A percentile compares a stretch with the other conserved stretches of the same genome.
phyloP scores from a whole-genome alignment of 768 basidiomycete genomes.

The Trametes elegans region DNA sequence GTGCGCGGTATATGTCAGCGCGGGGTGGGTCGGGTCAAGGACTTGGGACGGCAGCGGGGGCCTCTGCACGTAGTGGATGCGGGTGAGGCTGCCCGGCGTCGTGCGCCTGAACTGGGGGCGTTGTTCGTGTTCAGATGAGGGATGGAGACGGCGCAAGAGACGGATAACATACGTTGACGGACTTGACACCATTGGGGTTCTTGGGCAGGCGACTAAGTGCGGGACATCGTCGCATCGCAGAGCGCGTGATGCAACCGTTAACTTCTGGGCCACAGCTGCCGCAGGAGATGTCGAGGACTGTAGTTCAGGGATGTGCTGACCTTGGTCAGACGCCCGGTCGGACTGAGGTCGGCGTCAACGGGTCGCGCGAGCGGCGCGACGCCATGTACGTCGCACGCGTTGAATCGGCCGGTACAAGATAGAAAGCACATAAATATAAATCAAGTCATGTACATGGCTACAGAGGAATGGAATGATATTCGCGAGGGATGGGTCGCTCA shows the following conservation, averaged over 20 bases:
- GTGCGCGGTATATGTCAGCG: background rate
- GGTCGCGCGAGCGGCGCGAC: too few species aligned
- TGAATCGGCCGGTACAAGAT: too few species aligned
- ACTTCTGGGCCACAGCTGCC: background rate
- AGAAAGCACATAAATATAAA: too few species aligned
- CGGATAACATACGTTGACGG: constrained; percentile 35
- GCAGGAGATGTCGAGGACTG: background rate
- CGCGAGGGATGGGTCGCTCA: too few species aligned
- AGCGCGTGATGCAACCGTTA: background rate
- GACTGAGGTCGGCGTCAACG: too few species aligned
- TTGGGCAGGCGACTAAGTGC: constrained; percentile 17
- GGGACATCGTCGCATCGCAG: background rate
- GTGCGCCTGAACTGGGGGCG: constrained; percentile 39
- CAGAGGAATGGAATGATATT: too few species aligned
- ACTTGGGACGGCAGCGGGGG: background rate
- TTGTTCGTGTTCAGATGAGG: background rate
- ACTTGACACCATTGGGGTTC: constrained; percentile 21
- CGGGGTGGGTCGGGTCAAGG: constrained; percentile 24
- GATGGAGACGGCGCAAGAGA: background rate
- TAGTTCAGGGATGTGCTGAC: too few species aligned
- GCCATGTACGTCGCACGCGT: too few species aligned
- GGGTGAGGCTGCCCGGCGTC: constrained; percentile 35
- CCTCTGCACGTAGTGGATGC: background rate
- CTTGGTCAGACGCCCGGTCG: too few species aligned
- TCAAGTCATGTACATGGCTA: too few species aligned